Evolutionary conservation across 2,329 filamentous ascomycete genomes (phyloP), one percentile per base, ranked within the genome.

Genomic region (Sarocladium kiliense): DNA sequence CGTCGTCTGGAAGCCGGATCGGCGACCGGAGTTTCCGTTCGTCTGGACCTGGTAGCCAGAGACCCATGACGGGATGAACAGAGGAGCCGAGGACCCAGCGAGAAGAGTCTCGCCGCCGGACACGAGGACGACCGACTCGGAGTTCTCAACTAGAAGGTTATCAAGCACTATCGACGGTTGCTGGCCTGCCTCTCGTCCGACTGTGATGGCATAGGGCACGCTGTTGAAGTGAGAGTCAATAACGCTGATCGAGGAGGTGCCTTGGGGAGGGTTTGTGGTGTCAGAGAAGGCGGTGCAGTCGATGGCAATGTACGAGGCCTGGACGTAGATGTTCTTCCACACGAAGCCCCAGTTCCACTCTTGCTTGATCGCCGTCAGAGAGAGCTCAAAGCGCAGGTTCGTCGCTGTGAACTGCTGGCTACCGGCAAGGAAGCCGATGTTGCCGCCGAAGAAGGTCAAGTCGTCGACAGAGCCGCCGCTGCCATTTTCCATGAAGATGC

Each of bases 271-370:
- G 49, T 54, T 55, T 55, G 44, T 57, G 54, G 55, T 59, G 42
- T 55, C n/a, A n/a, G n/a, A n/a, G n/a, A n/a, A 54, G 25, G 53
- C 55, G 25, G 55, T 56, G 21, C 54, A 54, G 41, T 53, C 39
- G 19, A 63, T 62, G 27, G 69, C 87, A 55, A 89, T 71, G 85
- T 75, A 5, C 71, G 71, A 64, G 83, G 86, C 64, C 85, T 77
- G 64, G 80, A 88, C 79, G 25, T 68, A 74, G 34, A 88, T 66
- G 25, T 79, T 81, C 69, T 87, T 86, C 73, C 88, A 86, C 82
- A 81, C 85, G 83, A 85, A 91, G 26, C 81, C 81, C 87, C 87
- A 91, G 68, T 87, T 80, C 87, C 87, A 90, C 60, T 86, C 80
- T 70, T 88, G 81, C 64, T 79, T 82, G 54, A 89, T 81, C 49